Base-by-base conservation (phyloP, 1,139 yeast genomes). In the Magnusiomyces fungicola region DNA sequence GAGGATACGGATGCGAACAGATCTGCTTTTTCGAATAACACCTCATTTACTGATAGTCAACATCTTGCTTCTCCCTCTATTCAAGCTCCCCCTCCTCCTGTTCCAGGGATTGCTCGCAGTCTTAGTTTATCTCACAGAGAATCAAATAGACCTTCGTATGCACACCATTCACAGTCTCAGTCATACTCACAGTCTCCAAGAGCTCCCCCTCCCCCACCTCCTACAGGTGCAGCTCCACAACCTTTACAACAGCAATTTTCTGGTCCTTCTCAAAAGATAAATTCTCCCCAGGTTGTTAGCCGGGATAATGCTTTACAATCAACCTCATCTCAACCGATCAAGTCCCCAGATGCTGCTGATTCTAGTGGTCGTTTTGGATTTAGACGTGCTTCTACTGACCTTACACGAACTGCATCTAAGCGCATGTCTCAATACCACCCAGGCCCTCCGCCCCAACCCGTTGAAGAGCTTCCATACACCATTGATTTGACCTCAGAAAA, bases 1-100 rank as follows among this genome's bases (percentile, higher is more conserved):
- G 78, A 72, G 37, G 79, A 75, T 51, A 66, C 74, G 0, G 76
- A 70, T 46, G 42, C 56, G 40, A 56, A 60, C 42, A 52, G 49
- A 16, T 43, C 53, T 25, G 49, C 46, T 39, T 57, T 55, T 14
- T 57, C 57, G 30, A 57, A 52, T 16, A 50, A 36, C n/a, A 21
- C 12, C 12, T 7, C 7, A 7, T 7, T 7, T 27, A 27, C 10
- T 12, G 12, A 10, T 5, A 12, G 21, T 30, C 24, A 14, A 33
- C 44, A 37, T 19, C n/a, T 25, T 21, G 36, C 12, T 32, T 12
- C 41, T 6, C 39, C 43, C 23, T 18, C 32, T 22, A 50, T 24
- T 30, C 46, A 51, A 1, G 56, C 58, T 22, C 53, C 60, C 5
- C 58, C 60, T 27, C 58, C 63, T n/a, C 60, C 64, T 25, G 44